Evolutionary conservation across 1,284 basidiomycete species (phyloP).

Genomic region (Ustanciosporium gigantosporum): DNA sequence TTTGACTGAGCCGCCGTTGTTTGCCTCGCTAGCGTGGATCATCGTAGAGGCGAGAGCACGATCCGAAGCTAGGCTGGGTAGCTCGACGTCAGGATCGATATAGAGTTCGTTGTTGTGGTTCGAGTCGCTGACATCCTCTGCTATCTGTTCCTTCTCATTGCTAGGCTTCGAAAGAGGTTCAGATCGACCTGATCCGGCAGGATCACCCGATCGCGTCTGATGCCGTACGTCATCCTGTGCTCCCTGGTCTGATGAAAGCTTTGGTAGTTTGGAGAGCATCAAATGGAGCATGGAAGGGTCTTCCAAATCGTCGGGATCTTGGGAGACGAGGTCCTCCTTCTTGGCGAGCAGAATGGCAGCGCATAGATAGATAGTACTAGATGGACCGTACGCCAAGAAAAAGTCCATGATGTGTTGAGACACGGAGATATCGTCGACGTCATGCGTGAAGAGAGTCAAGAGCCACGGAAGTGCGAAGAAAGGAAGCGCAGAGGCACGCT

Average conservation of each 20-base stretch:
- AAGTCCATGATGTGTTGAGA: conserved; percentile 89
- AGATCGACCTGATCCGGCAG: neutral
- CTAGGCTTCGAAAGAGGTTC: neutral
- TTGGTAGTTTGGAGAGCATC: conserved; percentile 23
- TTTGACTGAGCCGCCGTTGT: neutral
- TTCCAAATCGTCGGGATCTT: conserved; percentile 15
- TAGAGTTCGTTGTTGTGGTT: too few relatives aligned
- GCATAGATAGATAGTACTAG: conserved; percentile 77
- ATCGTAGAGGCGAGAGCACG: conserved; percentile 6
- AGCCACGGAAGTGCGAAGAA: conserved; percentile 88
- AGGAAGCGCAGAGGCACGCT: conserved; percentile 72
- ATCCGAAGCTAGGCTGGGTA: conserved; percentile 23
- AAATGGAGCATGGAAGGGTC: conserved; percentile 48
- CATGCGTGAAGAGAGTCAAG: conserved; percentile 86
- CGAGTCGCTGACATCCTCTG: neutral
- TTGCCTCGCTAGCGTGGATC: neutral
- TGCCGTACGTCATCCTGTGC: neutral
- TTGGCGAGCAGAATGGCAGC: conserved; percentile 66
- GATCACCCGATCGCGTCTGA: too few relatives aligned
- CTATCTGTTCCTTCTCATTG: neutral
- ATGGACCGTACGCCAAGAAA: conserved; percentile 78
- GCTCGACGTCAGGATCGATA: conserved; percentile 34
- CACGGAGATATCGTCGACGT: conserved; percentile 68
- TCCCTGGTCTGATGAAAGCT: neutral
- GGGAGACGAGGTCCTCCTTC: conserved; percentile 8